Percentiles rank a stretch among this genome's conserved stretches.
phyloP scores from a whole-genome alignment of 148 eudicot genomes.

The Selenicereus undatus region DNA sequence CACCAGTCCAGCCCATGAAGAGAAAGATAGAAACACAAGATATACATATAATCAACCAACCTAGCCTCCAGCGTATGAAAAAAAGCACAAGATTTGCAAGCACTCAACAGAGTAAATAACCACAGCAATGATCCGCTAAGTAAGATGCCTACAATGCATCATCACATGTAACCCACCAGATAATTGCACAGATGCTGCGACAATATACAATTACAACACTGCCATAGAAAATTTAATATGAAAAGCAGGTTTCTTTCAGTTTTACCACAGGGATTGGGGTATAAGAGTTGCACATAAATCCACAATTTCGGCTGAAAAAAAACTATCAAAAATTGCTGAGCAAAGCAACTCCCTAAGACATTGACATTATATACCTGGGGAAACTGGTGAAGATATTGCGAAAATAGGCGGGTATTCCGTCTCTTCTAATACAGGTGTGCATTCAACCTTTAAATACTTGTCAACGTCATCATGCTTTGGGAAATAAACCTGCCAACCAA shows the following conservation, averaged over 20 bases:
- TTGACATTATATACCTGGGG: slow-evolving; percentile 57
- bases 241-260: not conserved
- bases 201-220: not conserved
- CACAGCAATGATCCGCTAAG: not conserved
- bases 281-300: not conserved
- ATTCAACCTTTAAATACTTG: slow-evolving; percentile 84
- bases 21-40: not conserved
- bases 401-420: slow-evolving; percentile 67
- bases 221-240: not conserved
- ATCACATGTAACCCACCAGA: not conserved
- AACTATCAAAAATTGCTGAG: not conserved
- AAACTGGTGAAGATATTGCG: slow-evolving; percentile 81
- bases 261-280: not conserved
- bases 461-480: slow-evolving; percentile 68
- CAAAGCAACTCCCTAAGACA: not conserved
- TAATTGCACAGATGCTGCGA: not conserved
- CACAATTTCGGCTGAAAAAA: not conserved
- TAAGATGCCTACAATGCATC: not conserved
- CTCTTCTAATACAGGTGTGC: slow-evolving; percentile 68
- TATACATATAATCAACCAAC: too few relatives aligned
- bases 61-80: too few relatives aligned
- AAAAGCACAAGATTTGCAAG: not conserved
- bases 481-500: slow-evolving; percentile 58
- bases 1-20: not conserved
- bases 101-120: not conserved